Evolutionary conservation across 2,329 filamentous ascomycete species (phyloP).

Genomic region (Clonostachys solani): DNA sequence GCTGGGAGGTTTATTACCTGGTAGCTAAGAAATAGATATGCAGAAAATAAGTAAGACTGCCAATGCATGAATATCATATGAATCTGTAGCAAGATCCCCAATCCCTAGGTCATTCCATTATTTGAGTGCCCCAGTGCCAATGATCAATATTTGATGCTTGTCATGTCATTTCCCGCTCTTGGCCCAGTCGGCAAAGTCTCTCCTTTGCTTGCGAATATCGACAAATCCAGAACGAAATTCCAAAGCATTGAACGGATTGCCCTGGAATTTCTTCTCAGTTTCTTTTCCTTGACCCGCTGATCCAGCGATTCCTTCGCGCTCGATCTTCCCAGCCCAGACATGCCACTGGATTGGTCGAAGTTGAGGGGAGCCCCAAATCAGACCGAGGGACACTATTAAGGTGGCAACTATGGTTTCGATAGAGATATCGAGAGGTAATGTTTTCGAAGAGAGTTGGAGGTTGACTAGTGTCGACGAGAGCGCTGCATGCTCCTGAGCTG

Average conservation of each 20-base stretch:
- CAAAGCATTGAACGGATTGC: constrained; percentile 75
- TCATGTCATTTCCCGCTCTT: constrained; percentile 23
- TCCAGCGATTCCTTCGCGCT: constrained; percentile 64
- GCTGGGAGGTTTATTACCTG: too few relatives aligned
- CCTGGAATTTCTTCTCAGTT: constrained; percentile 64
- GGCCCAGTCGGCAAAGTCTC: constrained; percentile 76
- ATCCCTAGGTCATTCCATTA: too few relatives aligned
- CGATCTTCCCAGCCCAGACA: constrained; percentile 79
- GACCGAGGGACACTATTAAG: constrained; percentile 73
- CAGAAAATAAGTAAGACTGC: too few relatives aligned
- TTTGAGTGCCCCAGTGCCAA: too few relatives aligned
- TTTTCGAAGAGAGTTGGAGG: constrained; percentile 32
- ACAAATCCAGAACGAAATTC: constrained; percentile 82
- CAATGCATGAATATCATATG: too few relatives aligned
- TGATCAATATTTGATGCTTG: too few relatives aligned
- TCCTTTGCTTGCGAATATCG: constrained; percentile 78
- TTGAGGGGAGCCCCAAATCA: constrained; percentile 72
- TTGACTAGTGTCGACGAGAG: constrained; percentile 56
- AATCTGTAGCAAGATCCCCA: too few relatives aligned
- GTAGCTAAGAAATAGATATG: too few relatives aligned
- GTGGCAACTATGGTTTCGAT: constrained; percentile 82
- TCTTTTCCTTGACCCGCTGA: constrained; percentile 55
- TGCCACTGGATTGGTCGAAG: constrained; percentile 83
- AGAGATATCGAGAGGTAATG: constrained; percentile 79
- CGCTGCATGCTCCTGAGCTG: constrained; percentile 84